phyloP scores from a whole-genome alignment of 129 eudicot genomes.

The Scalesia atractyloides region DNA sequence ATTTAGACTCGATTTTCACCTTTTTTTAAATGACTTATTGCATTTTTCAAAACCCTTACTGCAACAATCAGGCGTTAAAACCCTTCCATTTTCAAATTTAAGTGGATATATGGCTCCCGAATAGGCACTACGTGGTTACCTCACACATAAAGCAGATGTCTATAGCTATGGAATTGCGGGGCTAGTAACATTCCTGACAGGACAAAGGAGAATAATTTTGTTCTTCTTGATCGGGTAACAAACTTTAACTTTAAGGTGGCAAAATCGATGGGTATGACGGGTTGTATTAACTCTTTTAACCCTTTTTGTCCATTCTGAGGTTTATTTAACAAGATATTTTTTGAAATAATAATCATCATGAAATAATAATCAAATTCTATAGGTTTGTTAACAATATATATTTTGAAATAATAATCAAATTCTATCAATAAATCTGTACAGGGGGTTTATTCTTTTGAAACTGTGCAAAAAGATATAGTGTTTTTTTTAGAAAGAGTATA shows the following conservation, averaged over 20 bases:
- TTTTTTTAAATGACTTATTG: not conserved
- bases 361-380: not conserved
- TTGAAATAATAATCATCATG: too few relatives aligned
- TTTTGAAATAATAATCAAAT: too few relatives aligned
- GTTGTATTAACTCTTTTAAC: not conserved
- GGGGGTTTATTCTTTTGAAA: not conserved
- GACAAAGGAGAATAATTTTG: constrained; percentile 41
- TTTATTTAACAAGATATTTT: too few relatives aligned
- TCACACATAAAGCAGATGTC: constrained; percentile 74
- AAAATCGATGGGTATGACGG: not conserved
- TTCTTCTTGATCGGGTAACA: constrained; percentile 72
- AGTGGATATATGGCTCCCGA: too few relatives aligned
- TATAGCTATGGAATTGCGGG: constrained; percentile 76
- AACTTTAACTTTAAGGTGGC: constrained; percentile 9
- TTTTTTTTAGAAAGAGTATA: too few relatives aligned
- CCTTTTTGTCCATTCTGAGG: not conserved
- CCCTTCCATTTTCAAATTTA: not conserved
- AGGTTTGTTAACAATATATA: too few relatives aligned
- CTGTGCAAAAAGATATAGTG: too few relatives aligned
- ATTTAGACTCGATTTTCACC: constrained; percentile 3
- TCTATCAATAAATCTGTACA: not conserved
- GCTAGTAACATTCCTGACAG: constrained; percentile 45
- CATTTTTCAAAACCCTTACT: not conserved
- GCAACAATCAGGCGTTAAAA: not conserved
- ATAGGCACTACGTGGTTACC: constrained; percentile 40